Evolutionary conservation across 345 rosid species (phyloP), one percentile per base, ranked within the genome.

Genomic region (Atalantia buxifolia): DNA sequence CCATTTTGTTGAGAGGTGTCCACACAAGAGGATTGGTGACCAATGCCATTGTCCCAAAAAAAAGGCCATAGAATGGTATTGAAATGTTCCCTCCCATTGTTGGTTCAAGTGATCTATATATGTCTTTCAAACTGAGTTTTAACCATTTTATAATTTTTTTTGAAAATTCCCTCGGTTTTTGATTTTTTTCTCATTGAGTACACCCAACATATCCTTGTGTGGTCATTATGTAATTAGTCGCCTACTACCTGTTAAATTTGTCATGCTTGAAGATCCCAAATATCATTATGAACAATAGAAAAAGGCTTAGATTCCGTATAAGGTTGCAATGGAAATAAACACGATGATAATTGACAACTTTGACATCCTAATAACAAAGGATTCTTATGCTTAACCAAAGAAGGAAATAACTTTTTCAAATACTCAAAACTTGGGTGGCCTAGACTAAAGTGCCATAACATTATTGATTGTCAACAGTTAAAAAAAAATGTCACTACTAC

Each of bases 381-480:
- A 60, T 61, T 61, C 45, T 62, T 30, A 61, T 45, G 30, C 18
- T 78, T 21, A 21, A 45, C 65, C 2, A 71, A 6, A 12, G 19
- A 16, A 9, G 76, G 81, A 42, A 71, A 71, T 48, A 71, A 28
- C 2, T 21, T 7, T 28, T 71, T 71, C 2, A 78, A 9, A n/a
- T 71, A 78, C 1, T 14, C 25, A n/a, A 78, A 71, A 64, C 24
- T 78, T 16, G 50, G 81, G 24, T 78, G 81, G 0, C 71, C 71
- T 21, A 78, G 3, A 16, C 76, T 60, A 42, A 42, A 7, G 33
- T 78, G 77, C 76, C 69, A 63, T 8, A 61, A 53, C 53, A 71
- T 71, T 5, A 71, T 30, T 71, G 8, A 7, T 45, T 18, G 7
- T n/a, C 30, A 4, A 1, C 4, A 22, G 18, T 3, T 2, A 19